Base-by-base conservation (phyloP, 805 yeast species). In the Candida peoriensis region DNA sequence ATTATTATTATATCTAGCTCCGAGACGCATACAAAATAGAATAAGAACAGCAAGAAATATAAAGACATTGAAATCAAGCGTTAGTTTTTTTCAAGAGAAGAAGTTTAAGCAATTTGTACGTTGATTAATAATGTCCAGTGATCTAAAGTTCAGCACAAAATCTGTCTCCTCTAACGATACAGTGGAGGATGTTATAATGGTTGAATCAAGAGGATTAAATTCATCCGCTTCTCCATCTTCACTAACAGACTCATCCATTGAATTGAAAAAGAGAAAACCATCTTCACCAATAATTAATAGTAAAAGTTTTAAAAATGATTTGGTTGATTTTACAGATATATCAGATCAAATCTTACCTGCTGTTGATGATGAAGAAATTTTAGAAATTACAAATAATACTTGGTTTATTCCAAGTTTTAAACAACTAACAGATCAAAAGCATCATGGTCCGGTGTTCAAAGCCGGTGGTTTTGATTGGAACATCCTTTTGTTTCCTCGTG, bases 401-500 rank as follows among this genome's bases (percentile, higher is more conserved):
- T 69, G 74, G 71, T 53, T 60, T 22, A 60, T 69, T 25, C 36
- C 44, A 2, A 58, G 65, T 33, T 56, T 44, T 38, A 44, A 34
- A 24, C 28, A 38, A 1, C 39, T 65, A 1, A 38, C 46, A 3
- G 58, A 49, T 5, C 42, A 54, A 12, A 58, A 55, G 24, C 55
- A 38, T 7, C 43, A 41, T 15, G 64, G 78, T 37, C 67, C 76
- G 0, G 52, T 57, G 14, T 78, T 76, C 44, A 60, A 56, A 32
- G 70, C 78, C 42, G 90, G 87, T 2, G 78, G 71, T 1, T 76
- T 58, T 48, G 74, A 74, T 25, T 84, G 86, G 80, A 76, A 78
- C 46, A 54, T 88, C 3, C 63, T 90, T 26, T 55, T 90, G 23
- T 85, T 88, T 54, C 95, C 96, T 0, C 72, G 71, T 32, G 93